phyloP scores from a whole-genome alignment of 1,139 yeast genomes.

The Candida sp. region DNA sequence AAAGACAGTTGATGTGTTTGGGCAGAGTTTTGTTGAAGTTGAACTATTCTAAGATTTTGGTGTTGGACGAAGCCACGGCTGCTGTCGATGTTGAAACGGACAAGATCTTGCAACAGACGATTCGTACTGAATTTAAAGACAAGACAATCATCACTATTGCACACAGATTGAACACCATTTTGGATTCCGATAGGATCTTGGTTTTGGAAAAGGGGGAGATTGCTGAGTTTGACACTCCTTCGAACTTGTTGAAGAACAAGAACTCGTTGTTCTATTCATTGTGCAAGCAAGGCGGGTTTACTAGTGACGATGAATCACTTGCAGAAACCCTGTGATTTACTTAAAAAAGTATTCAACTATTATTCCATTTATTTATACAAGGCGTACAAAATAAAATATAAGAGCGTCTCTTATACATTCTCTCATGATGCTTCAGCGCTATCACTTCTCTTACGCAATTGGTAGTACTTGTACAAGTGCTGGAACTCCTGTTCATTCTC shows the following conservation, averaged over 20 bases:
- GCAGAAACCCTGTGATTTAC: no score
- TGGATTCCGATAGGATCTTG: conserved; percentile 88
- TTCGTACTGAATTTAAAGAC: conserved; percentile 81
- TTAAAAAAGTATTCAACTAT: no score
- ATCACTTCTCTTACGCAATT: conserved; percentile 84
- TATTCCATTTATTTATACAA: not conserved
- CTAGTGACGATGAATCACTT: conserved; percentile 23
- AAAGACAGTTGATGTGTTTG: conserved; percentile 39
- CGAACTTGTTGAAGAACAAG: conserved; percentile 63
- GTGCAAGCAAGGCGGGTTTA: conserved; percentile 69
- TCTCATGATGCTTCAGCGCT: not conserved
- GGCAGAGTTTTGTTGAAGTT: conserved; percentile 56
- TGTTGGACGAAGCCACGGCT: conserved; percentile 92
- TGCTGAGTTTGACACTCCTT: conserved; percentile 87
- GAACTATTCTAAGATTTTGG: conserved; percentile 34
- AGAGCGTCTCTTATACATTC: no score
- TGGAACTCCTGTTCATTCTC: conserved; percentile 50
- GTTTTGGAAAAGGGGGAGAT: conserved; percentile 88
- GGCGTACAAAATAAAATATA: not conserved
- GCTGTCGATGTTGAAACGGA: conserved; percentile 98
- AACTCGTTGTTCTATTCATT: conserved; percentile 79
- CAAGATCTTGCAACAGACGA: conserved; percentile 83
- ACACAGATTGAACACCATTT: conserved; percentile 90
- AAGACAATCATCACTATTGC: conserved; percentile 95
- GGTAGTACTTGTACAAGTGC: conserved; percentile 66